These are phyloP conservation scores for Oleoguttula mirabilis DNA, from an alignment of 495 filamentous ascomycete species.

Conservation along the genomic window DNA sequence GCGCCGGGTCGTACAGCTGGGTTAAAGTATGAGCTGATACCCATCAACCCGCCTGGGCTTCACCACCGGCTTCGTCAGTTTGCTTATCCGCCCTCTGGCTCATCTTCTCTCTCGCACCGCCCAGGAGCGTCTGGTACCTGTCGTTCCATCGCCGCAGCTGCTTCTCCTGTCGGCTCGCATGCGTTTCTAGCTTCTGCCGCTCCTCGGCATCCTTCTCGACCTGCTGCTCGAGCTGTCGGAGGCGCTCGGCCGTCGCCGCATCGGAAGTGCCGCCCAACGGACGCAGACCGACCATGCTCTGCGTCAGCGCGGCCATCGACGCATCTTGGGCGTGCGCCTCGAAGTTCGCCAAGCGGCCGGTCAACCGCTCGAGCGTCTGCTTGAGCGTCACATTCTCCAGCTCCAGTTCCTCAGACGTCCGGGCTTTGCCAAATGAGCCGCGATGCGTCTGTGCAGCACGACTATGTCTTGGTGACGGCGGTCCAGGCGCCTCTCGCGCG, in stretches of 20 bases:
- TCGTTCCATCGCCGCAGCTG: slow-evolving; percentile 71
- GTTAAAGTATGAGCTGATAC: too few relatives aligned
- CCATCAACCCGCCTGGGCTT: too few relatives aligned
- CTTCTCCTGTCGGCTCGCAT: slow-evolving; percentile 35
- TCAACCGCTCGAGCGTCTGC: slow-evolving; percentile 63
- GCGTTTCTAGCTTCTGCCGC: slow-evolving; percentile 37
- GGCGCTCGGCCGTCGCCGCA: slow-evolving; percentile 22
- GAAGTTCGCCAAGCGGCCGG: slow-evolving; percentile 67
- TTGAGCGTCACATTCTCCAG: slow-evolving; percentile 70
- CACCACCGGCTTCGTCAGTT: neutral
- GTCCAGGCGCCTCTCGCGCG: slow-evolving; percentile 54
- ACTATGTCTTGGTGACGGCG: slow-evolving; percentile 22
- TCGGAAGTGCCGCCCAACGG: slow-evolving; percentile 31
- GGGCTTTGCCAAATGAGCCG: slow-evolving; percentile 25
- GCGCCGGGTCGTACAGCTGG: too few relatives aligned
- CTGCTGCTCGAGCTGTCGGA: slow-evolving; percentile 47
- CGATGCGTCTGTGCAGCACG: slow-evolving; percentile 2
- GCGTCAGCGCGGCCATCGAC: slow-evolving; percentile 58
- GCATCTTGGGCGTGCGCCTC: slow-evolving; percentile 79
- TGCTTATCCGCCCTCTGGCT: slow-evolving; percentile 8
- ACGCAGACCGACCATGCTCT: slow-evolving; percentile 49
- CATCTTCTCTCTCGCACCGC: slow-evolving; percentile 51
- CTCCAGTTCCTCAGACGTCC: slow-evolving; percentile 69
- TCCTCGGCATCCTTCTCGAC: slow-evolving; percentile 39
- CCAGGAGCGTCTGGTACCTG: slow-evolving; percentile 75